Conservation (phyloP, 2,329 filamentous ascomycete species). For the Botrytis tulipae region DNA sequence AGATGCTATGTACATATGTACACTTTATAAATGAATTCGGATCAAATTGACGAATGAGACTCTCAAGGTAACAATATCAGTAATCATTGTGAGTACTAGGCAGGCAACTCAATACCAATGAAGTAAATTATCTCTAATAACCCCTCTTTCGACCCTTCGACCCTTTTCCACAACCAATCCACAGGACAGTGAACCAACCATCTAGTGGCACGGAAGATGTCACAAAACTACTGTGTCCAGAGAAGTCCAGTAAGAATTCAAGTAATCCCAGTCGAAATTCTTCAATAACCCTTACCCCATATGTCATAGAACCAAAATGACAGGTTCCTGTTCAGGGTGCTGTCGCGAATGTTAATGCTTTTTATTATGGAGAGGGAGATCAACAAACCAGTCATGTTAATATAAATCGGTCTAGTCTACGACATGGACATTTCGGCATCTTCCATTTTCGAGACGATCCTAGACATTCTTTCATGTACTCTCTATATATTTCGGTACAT, state of each 20-base stretch:
- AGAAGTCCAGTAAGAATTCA: background rate
- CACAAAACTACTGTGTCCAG: background rate
- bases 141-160: background rate
- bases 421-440: background rate
- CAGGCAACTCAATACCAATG: background rate
- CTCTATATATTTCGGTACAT: background rate
- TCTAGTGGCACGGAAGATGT: background rate
- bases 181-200: background rate
- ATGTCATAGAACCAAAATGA: background rate
- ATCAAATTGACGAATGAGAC: background rate
- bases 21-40: background rate
- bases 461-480: background rate
- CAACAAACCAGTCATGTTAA: background rate
- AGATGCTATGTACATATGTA: background rate
- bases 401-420: background rate
- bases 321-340: background rate
- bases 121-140: background rate
- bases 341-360: constrained; percentile 2
- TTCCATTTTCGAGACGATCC: background rate
- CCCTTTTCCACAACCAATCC: background rate
- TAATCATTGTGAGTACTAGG: background rate
- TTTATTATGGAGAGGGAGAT: background rate
- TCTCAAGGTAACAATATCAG: background rate
- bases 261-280: background rate
- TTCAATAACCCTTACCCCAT: background rate